Percentiles rank a stretch among this genome's conserved stretches.
Conservation (phyloP, 805 yeast genomes). For the Candida morakotiae region DNA sequence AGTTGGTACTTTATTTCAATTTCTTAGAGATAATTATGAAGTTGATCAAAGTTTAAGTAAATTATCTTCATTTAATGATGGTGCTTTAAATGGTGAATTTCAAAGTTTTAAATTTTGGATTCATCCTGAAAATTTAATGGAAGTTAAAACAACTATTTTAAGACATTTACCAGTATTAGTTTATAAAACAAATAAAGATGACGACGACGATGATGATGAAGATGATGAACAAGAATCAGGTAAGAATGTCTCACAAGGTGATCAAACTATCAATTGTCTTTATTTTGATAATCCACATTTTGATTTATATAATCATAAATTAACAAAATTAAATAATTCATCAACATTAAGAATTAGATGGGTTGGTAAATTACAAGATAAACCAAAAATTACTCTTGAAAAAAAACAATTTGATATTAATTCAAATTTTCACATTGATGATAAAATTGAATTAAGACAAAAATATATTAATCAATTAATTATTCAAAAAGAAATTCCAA, state of each 20-base stretch:
- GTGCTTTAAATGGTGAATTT: constrained; percentile 33
- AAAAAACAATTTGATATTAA: constrained; percentile 65
- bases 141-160: constrained; percentile 90
- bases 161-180: constrained; percentile 91
- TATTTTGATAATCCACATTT: constrained; percentile 84
- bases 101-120: constrained; percentile 89
- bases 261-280: constrained; percentile 77
- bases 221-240: constrained; percentile 33
- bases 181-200: constrained; percentile 44
- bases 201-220: constrained; percentile 45
- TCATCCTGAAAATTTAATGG: constrained; percentile 91
- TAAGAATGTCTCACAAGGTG: constrained; percentile 21
- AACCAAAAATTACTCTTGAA: constrained; percentile 78
- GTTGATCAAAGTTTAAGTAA: constrained; percentile 46
- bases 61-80: constrained; percentile 45
- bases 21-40: constrained; percentile 69
- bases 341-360: constrained; percentile 85
- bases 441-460: constrained; percentile 69
- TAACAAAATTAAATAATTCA: constrained; percentile 62
- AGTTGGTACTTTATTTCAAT: constrained; percentile 74
- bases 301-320: constrained; percentile 80
- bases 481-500: constrained; percentile 42
- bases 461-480: constrained; percentile 77
- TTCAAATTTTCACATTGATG: constrained; percentile 51
- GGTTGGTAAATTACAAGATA: constrained; percentile 78